Conservation (phyloP, 805 yeast species). For the Starmerella sp. region DNA sequence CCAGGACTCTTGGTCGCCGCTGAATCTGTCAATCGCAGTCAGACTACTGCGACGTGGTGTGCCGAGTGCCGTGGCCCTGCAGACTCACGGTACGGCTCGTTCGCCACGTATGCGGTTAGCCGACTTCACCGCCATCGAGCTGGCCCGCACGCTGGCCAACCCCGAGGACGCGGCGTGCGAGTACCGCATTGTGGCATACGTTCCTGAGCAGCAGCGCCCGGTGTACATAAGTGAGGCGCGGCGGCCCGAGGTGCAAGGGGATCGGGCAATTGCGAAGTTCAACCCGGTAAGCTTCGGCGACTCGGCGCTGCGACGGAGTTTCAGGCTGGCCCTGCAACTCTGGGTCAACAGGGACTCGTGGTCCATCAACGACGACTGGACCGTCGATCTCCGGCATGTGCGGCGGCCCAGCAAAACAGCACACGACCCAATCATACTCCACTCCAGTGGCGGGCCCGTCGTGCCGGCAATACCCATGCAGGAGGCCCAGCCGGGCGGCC, state of each 20-base stretch:
- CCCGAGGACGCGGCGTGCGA: neutral
- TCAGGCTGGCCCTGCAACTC: slow-evolving; percentile 12
- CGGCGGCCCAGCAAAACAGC: neutral
- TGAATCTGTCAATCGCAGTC: too few species aligned
- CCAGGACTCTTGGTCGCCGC: neutral
- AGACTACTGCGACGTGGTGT: neutral
- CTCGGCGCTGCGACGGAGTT: slow-evolving; percentile 4
- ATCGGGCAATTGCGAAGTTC: neutral
- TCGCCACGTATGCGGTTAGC: slow-evolving; percentile 6
- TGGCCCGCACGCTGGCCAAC: neutral
- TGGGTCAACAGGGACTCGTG: slow-evolving; percentile 1
- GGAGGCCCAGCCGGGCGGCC: neutral
- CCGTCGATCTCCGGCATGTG: slow-evolving; percentile 12
- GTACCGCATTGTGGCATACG: slow-evolving; percentile 13
- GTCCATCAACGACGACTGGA: slow-evolving; percentile 7
- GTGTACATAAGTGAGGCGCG: slow-evolving; percentile 17
- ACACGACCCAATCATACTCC: neutral
- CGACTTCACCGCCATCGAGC: slow-evolving; percentile 8
- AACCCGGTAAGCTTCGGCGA: slow-evolving; percentile 4
- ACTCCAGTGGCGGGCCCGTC: neutral
- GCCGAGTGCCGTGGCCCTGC: neutral
- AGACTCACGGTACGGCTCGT: neutral
- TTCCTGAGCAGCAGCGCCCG: slow-evolving; percentile 14
- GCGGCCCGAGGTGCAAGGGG: neutral
- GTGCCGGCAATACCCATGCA: neutral